Evolutionary conservation across 768 basidiomycete species (phyloP), one percentile per base, ranked within the genome.

Genomic region (Tylopilus subfusipes): DNA sequence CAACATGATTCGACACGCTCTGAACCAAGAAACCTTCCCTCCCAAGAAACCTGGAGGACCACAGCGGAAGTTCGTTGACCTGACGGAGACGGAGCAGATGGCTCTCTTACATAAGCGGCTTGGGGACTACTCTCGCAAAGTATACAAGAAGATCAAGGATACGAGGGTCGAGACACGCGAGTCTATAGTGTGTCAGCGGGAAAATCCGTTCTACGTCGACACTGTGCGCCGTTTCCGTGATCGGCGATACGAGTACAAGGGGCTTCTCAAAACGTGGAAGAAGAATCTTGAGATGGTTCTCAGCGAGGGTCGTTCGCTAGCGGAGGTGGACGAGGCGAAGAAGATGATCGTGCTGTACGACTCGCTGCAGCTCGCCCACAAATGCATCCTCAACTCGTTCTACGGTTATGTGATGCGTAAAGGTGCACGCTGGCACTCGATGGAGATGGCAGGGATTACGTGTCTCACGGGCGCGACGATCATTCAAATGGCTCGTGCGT

Each of bases 371-470:
- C 86, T 99, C 25, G 97, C 97, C 4, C 97, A 99, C 81, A 99
- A 99, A 76, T 98, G 95, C 67, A 99, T 99, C 68, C 83, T 99
- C 60, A 99, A 99, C 77, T 98, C 97, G 4, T 99, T 99, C 79
- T 99, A 99, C 68, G 97, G 97, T 33, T 99, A 99, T 63, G 96
- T 99, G 68, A 98, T 98, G 97, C 85, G 97, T 38, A 98, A 99
- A 69, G 97, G 97, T 49, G 97, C 97, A 18, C 79, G 97, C 29
- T 99, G 97, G 97, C 95, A 98, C 70, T 98, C 96, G 27, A 98
- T 99, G 97, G 97, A 99, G 76, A 99, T 99, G 97, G 97, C 97
- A 1, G 97, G 97, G 8, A 98, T 99, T 58, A 98, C 97, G 12
- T 99, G 97, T 73, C 76, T 98, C 49, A 98, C 97, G 0, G 97